Conservation (phyloP, 352 stramenopile species). For the Pythium phragmiticola region DNA sequence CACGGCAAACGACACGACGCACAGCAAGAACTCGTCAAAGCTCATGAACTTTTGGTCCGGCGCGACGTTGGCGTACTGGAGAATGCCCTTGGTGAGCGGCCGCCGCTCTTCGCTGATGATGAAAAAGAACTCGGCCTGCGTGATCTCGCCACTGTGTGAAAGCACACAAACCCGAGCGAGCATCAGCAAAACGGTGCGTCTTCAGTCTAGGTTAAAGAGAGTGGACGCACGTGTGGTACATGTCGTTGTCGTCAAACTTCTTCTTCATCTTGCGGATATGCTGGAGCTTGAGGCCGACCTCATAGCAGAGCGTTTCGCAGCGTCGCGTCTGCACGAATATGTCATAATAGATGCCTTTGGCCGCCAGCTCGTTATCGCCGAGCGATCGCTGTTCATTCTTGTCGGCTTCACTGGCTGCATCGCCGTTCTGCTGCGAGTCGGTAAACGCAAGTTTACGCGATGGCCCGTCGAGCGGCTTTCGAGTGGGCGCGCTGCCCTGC, state of each 20-base stretch:
- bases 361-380: constrained; percentile 11
- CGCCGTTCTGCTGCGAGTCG: not conserved
- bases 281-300: constrained; percentile 44
- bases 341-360: constrained; percentile 39
- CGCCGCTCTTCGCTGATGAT: constrained; percentile 65
- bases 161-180: not conserved
- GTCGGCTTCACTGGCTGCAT: not conserved
- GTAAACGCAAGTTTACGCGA: constrained; percentile 12
- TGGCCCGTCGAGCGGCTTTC: not conserved
- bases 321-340: constrained; percentile 53
- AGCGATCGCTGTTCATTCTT: not conserved
- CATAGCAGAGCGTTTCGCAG: constrained; percentile 52
- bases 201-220: not conserved
- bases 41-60: constrained; percentile 54
- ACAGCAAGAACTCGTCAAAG: constrained; percentile 65
- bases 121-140: constrained; percentile 69
- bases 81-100: constrained; percentile 52
- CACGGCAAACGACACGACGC: constrained; percentile 53
- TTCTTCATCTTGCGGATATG: constrained; percentile 71
- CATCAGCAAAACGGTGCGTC: not conserved
- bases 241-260: constrained; percentile 71
- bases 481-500: not conserved
- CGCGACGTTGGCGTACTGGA: constrained; percentile 40
- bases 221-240: constrained; percentile 63
- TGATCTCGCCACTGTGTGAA: constrained; percentile 59